Conservation (phyloP, 139 green algal genomes). For the Closterium sp. region DNA sequence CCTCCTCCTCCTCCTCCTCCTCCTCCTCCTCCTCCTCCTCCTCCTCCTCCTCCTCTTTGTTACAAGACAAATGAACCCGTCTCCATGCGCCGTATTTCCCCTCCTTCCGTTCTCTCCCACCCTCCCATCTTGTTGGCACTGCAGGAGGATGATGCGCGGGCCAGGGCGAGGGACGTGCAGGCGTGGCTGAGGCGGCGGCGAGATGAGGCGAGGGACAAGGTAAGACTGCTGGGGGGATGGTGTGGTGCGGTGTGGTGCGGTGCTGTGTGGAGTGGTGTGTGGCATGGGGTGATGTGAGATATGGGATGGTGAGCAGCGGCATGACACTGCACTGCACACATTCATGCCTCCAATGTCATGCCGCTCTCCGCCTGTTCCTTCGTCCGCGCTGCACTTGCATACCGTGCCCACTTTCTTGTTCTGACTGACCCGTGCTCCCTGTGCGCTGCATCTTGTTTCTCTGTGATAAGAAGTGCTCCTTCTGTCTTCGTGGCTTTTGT, state of each 20-base stretch:
- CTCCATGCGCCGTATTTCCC: too few species aligned
- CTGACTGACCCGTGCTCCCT: too few species aligned
- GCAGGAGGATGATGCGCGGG: background rate
- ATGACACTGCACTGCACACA: background rate
- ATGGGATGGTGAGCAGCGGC: too few species aligned
- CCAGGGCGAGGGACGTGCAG: background rate
- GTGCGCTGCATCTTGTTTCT: background rate
- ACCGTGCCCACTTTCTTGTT: background rate
- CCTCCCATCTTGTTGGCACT: background rate
- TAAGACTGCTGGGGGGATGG: background rate
- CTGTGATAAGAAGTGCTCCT: background rate
- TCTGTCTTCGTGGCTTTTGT: too few species aligned
- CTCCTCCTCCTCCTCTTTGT: too few species aligned
- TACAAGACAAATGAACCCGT: too few species aligned
- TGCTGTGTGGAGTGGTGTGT: too few species aligned
- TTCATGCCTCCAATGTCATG: background rate
- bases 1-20: too few species aligned
- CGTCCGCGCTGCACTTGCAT: background rate
- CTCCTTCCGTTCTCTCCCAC: too few species aligned
- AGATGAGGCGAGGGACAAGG: background rate
- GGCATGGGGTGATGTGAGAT: too few species aligned
- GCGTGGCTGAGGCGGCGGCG: background rate
- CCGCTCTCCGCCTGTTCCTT: background rate
- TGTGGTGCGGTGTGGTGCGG: background rate
- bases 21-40: too few species aligned